phyloP scores from a whole-genome alignment of 441 rosid genomes.

The Metrosideros polymorpha region DNA sequence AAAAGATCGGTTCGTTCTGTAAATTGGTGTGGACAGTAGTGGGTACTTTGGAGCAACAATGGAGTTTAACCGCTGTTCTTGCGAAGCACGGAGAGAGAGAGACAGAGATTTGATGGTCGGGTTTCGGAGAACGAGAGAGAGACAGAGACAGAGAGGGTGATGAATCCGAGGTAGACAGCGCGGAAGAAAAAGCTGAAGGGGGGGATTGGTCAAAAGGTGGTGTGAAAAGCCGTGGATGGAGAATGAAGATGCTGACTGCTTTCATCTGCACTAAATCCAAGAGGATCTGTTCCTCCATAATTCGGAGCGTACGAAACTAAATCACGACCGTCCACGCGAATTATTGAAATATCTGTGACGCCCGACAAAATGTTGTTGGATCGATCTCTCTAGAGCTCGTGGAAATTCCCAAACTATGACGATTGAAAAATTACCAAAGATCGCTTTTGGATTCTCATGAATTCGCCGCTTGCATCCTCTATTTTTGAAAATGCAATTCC shows the following conservation, averaged over 20 bases:
- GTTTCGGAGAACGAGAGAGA: no score
- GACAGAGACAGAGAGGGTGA: neutral
- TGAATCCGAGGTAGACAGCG: neutral
- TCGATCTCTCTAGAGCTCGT: neutral
- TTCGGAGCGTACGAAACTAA: neutral
- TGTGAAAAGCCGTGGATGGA: neutral
- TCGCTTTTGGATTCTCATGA: neutral
- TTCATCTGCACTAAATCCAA: neutral
- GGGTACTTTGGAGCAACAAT: neutral
- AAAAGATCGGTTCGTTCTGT: neutral
- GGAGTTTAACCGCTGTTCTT: neutral
- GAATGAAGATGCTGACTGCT: neutral
- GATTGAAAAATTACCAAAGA: neutral
- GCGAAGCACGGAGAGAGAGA: neutral
- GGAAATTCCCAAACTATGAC: neutral
- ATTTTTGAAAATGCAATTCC: accelerated
- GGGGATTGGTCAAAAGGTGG: neutral
- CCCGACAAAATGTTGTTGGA: neutral
- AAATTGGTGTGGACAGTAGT: neutral
- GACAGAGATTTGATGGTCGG: neutral
- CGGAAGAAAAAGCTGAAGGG: neutral
- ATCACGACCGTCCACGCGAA: neutral
- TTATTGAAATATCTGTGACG: neutral
- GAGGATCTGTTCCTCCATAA: neutral
- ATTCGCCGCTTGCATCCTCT: neutral